A percentile compares a stretch with the other conserved stretches of the same genome.
phyloP scores from a whole-genome alignment of 2,329 filamentous ascomycete species.

The Coccinonectria pachysandricola region DNA sequence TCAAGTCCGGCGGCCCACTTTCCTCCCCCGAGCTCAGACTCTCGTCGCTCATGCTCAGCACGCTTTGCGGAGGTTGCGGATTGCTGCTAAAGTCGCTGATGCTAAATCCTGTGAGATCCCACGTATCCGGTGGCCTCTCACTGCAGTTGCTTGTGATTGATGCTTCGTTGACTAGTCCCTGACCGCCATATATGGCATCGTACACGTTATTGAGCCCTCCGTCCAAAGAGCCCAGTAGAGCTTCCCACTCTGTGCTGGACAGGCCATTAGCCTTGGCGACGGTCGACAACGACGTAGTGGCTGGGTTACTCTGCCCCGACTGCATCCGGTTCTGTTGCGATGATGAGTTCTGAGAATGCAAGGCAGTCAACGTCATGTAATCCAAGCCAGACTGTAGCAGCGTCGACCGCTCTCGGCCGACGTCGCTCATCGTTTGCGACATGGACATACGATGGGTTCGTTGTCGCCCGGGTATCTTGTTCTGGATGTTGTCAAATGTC shows the following conservation, averaged over 20 bases:
- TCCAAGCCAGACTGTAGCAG: constrained; percentile 38
- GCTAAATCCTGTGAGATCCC: constrained; percentile 42
- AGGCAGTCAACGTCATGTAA: constrained; percentile 43
- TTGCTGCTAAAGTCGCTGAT: constrained; percentile 37
- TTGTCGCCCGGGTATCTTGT: constrained; percentile 22
- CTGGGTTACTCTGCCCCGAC: constrained; percentile 17
- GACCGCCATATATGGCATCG: constrained; percentile 67
- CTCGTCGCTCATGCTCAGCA: constrained; percentile 47
- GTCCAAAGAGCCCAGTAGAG: constrained; percentile 68
- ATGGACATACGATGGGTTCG: constrained; percentile 40
- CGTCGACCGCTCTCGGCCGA: constrained; percentile 12
- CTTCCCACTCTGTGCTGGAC: constrained; percentile 69
- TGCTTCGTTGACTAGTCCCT: constrained; percentile 36
- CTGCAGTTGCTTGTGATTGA: constrained; percentile 30
- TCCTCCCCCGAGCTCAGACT: constrained; percentile 48
- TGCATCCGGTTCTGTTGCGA: constrained; percentile 32
- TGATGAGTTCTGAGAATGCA: constrained; percentile 39
- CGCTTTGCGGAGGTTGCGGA: constrained; percentile 38
- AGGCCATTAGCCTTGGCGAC: constrained; percentile 31
- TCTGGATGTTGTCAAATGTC: constrained; percentile 36
- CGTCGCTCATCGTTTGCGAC: constrained; percentile 31
- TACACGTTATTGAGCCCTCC: constrained; percentile 75
- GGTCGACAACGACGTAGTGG: constrained; percentile 12
- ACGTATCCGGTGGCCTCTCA: constrained; percentile 48
- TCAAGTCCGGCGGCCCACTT: constrained; percentile 33